These are phyloP conservation scores for Scalesia atractyloides DNA, from an alignment of 129 eudicot species.

Conservation along the genomic window DNA sequence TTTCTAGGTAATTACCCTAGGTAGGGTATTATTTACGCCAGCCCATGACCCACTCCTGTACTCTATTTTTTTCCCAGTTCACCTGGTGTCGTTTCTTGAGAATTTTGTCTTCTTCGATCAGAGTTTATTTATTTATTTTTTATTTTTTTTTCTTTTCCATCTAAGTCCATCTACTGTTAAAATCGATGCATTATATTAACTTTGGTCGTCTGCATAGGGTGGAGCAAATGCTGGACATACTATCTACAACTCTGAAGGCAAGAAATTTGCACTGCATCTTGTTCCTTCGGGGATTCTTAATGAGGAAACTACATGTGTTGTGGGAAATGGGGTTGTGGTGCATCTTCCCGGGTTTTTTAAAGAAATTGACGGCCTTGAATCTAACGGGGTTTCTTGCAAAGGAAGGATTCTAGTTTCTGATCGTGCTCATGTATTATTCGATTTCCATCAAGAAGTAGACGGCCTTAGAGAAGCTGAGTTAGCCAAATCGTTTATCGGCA, in stretches of 20 bases:
- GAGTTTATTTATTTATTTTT: too few relatives aligned
- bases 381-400: constrained; percentile 80
- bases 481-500: constrained; percentile 88
- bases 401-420: constrained; percentile 90
- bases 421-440: constrained; percentile 89
- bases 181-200: too few relatives aligned
- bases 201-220: constrained; percentile 46
- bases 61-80: background rate
- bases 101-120: too few relatives aligned
- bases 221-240: constrained; percentile 99
- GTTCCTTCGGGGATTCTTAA: constrained; percentile 99
- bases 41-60: background rate
- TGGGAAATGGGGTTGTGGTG: constrained; percentile 94
- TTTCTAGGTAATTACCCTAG: background rate
- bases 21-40: background rate
- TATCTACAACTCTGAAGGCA: constrained; percentile 90
- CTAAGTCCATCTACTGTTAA: background rate
- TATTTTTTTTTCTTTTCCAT: too few relatives aligned
- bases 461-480: constrained; percentile 94
- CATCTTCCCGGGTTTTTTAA: constrained; percentile 85
- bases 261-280: constrained; percentile 95
- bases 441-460: constrained; percentile 84
- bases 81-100: background rate
- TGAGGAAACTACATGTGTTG: constrained; percentile 81
- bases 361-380: constrained; percentile 90